Conservation (phyloP, 1,284 basidiomycete species). For the Cutaneotrichosporon cutaneum region DNA sequence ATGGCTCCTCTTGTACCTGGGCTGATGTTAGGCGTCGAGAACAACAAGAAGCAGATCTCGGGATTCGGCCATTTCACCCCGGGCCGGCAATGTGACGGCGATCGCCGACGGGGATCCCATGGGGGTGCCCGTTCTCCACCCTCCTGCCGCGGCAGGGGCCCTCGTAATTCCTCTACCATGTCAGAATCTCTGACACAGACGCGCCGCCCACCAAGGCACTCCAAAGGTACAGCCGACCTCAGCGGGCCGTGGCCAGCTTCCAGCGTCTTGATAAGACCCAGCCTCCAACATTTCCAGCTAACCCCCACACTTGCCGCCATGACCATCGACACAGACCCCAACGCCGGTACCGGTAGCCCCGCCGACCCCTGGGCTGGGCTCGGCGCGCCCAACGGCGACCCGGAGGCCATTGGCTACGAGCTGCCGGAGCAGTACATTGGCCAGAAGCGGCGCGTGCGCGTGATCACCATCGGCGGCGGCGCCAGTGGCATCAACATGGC, state of each 20-base stretch:
- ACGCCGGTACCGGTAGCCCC: neutral
- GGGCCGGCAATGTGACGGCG: neutral
- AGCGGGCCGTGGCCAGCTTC: no score
- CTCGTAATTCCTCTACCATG: no score
- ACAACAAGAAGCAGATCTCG: neutral
- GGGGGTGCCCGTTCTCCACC: no score
- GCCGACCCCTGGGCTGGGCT: slow-evolving; percentile 7
- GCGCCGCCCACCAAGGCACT: no score
- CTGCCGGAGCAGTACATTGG: slow-evolving; percentile 7
- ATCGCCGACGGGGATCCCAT: no score
- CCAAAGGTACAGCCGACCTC: no score
- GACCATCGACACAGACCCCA: slow-evolving; percentile 1
- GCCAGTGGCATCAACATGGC: slow-evolving; percentile 18
- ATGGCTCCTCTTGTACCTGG: no score
- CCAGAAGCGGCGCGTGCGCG: slow-evolving; percentile 7
- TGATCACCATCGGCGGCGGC: slow-evolving; percentile 18
- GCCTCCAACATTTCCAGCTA: neutral
- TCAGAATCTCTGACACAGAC: no score
- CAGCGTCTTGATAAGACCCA: neutral
- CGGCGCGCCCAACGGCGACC: slow-evolving; percentile 19
- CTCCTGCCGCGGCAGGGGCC: no score
- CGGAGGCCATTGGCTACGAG: slow-evolving; percentile 17
- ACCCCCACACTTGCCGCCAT: neutral
- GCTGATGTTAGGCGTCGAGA: no score
- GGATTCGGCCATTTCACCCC: neutral